These are phyloP conservation scores for Rhizophora apiculata DNA, from an alignment of 345 rosid species.

Conservation along the genomic window DNA sequence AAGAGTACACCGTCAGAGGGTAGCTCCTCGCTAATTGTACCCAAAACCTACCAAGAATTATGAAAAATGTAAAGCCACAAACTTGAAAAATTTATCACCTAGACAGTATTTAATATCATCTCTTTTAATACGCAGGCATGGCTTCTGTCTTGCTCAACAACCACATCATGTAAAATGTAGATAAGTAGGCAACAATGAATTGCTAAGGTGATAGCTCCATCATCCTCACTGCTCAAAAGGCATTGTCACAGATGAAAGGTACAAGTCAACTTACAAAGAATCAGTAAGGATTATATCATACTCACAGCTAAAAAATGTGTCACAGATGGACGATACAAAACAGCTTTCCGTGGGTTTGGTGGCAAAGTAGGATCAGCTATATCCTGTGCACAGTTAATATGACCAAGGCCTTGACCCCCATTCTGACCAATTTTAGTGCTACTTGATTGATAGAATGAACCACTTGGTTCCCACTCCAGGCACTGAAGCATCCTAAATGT, in stretches of 20 bases:
- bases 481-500: constrained; percentile 96
- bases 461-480: constrained; percentile 97
- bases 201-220: too few species aligned
- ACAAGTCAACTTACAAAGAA: background rate
- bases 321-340: constrained; percentile 77
- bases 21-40: constrained; percentile 82
- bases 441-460: constrained; percentile 68
- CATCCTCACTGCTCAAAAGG: too few species aligned
- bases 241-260: background rate
- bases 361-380: constrained; percentile 91
- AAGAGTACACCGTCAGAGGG: constrained; percentile 77
- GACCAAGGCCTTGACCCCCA: constrained; percentile 54
- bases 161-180: too few species aligned
- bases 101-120: too few species aligned
- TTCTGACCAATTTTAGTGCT: constrained; percentile 52
- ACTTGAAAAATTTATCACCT: background rate
- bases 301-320: constrained; percentile 91
- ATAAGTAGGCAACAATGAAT: too few species aligned
- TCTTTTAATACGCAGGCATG: too few species aligned
- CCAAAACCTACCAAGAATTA: constrained; percentile 60
- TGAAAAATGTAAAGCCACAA: constrained; percentile 9
- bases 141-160: background rate
- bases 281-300: constrained; percentile 17
- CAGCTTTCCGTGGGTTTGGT: constrained; percentile 81
- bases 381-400: constrained; percentile 53